phyloP scores from a whole-genome alignment of 1,284 basidiomycete genomes.

The Tilletia caries region DNA sequence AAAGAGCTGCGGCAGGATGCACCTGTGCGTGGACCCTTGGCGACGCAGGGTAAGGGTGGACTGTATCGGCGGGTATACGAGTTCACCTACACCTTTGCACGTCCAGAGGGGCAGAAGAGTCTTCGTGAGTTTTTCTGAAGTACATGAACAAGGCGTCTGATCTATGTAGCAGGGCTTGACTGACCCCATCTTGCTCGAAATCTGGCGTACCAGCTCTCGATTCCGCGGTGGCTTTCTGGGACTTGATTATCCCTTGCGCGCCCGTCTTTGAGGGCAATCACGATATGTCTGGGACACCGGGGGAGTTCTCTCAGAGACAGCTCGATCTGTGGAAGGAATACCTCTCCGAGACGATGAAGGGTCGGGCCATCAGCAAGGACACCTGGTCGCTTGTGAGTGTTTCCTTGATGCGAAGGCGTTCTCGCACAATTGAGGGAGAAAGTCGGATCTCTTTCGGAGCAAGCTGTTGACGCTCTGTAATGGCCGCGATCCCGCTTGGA shows the following conservation, averaged over 20 bases:
- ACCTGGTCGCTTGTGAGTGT: slow-evolving; percentile 71
- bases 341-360: slow-evolving; percentile 64
- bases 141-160: background rate
- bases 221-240: slow-evolving; percentile 78
- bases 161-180: no score
- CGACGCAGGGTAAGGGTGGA: slow-evolving; percentile 22
- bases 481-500: no score
- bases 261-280: slow-evolving; percentile 61
- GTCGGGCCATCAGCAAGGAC: slow-evolving; percentile 85
- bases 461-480: no score
- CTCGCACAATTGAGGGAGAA: slow-evolving; percentile 9
- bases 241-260: slow-evolving; percentile 74
- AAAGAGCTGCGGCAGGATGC: slow-evolving; percentile 37
- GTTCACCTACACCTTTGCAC: slow-evolving; percentile 81
- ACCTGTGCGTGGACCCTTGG: slow-evolving; percentile 28
- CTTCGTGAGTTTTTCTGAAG: slow-evolving; percentile 46
- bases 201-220: slow-evolving; percentile 61
- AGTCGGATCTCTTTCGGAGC: background rate
- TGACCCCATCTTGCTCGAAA: background rate
- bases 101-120: slow-evolving; percentile 65
- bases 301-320: slow-evolving; percentile 68
- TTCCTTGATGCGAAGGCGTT: slow-evolving; percentile 10
- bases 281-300: slow-evolving; percentile 27
- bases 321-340: slow-evolving; percentile 81
- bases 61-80: slow-evolving; percentile 79